Base-by-base conservation (phyloP, 495 filamentous ascomycete species). In the Talaromyces stipitatus region DNA sequence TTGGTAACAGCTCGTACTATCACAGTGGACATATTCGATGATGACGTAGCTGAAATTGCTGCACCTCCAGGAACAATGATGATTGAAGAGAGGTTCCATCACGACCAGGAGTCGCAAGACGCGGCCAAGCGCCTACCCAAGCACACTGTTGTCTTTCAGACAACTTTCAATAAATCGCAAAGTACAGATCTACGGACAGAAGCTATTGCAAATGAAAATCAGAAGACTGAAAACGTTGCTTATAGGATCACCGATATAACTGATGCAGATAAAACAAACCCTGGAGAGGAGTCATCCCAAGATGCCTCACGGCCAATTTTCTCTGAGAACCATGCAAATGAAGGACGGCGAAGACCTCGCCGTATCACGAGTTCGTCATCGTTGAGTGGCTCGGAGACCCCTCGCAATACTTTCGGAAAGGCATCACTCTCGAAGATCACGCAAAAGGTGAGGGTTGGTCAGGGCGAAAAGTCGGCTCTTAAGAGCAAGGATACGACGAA, bases 11-110 rank as follows among this genome's bases (percentile, higher is more conserved):
- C 82, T 3, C 84, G 84, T 50, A 89, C 80, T 0, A 85, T 90
- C 59, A 89, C 85, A 0, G 85, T 91, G 3, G 85, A 90, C 56
- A 81, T 90, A 18, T 82, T 75, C 16, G 84, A 88, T 41, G 74
- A 82, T 26, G 73, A 81, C 18, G 73, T 73, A 22, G 73, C 82
- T 3, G 78, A 83, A 14, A 76, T 91, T 24, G 68, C 77, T 8
- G 80, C 86, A 9, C 85, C 87, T 2, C 80, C 83, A 1, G 83
- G 85, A 0, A 81, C 87, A 20, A 85, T 86, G 62, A 73, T 91
- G 55, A 65, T 90, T 28, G 78, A 85, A 61, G 77, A 87, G 68
- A 67, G 67, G 22, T 73, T 77, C 16, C 67, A 76, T 54, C 68
- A 78, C 54, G 69, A 76, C 22, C 58, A 65, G 22, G 59, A 66